Evolutionary conservation across 2,329 filamentous ascomycete species (phyloP).

Genomic region (Rhexocercosporidium sp.): DNA sequence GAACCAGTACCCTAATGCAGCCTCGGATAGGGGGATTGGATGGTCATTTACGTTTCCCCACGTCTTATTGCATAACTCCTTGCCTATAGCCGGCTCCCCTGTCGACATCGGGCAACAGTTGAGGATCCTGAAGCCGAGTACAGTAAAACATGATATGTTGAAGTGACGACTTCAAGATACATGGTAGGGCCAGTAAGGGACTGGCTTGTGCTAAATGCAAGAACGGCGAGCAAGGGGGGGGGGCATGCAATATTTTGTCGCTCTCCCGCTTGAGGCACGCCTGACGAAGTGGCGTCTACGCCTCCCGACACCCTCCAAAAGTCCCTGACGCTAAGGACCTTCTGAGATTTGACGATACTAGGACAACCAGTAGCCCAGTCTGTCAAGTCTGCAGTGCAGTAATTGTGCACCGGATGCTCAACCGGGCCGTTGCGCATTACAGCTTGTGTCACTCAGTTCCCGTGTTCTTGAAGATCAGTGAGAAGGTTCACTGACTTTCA

Average conservation of each 20-base stretch:
- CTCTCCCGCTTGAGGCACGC: not conserved
- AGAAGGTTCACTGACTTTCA: not conserved
- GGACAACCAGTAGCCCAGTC: not conserved
- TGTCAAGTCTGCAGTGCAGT: slow-evolving; percentile 8
- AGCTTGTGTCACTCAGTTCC: not conserved
- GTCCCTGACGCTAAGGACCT: not conserved
- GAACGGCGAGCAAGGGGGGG: not conserved
- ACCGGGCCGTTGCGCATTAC: not conserved
- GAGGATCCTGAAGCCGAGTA: not conserved
- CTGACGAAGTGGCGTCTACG: not conserved
- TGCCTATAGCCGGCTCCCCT: not conserved
- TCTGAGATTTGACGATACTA: not conserved
- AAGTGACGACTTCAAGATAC: slow-evolving; percentile 1
- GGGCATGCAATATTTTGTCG: not conserved
- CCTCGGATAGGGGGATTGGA: not conserved
- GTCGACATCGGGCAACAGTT: not conserved
- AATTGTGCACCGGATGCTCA: not conserved
- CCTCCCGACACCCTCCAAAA: not conserved
- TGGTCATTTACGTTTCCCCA: not conserved
- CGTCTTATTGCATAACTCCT: slow-evolving; percentile 10
- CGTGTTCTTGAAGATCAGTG: not conserved
- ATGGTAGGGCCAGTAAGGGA: not conserved
- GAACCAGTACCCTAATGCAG: not conserved
- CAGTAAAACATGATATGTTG: not conserved
- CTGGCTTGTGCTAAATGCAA: not conserved